Evolutionary conservation across 23 red algal species (phyloP).

Genomic region (Gracilaria caudata): DNA sequence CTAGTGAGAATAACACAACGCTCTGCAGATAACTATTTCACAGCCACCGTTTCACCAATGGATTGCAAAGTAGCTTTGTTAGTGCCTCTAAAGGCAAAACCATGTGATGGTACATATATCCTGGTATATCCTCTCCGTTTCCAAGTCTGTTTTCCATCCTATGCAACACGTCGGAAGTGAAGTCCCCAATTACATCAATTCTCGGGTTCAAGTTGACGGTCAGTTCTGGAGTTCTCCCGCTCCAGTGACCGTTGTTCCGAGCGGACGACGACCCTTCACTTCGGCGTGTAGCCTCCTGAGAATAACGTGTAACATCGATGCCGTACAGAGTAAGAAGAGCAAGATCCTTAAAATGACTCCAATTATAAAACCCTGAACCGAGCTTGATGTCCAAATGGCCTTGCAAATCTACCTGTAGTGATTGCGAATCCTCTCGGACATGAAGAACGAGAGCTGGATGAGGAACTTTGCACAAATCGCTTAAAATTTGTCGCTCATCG

Average conservation of each 20-base stretch:
- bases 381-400: constrained; percentile 59
- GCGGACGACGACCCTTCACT: constrained; percentile 3
- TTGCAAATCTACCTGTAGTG: constrained; percentile 18
- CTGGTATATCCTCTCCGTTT: constrained; percentile 42
- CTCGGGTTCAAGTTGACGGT: constrained; percentile 56
- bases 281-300: constrained; percentile 7
- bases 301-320: constrained; percentile 9
- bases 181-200: constrained; percentile 67
- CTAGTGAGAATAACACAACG: background rate
- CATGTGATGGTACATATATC: constrained; percentile 58
- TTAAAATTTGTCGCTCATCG: constrained; percentile 46
- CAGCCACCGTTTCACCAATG: constrained; percentile 7
- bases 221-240: constrained; percentile 5
- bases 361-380: constrained; percentile 64
- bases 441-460: constrained; percentile 33
- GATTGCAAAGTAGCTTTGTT: constrained; percentile 13
- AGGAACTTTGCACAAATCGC: constrained; percentile 61
- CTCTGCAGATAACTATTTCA: background rate
- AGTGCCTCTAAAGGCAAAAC: constrained; percentile 42
- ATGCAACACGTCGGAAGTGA: constrained; percentile 45
- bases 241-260: background rate
- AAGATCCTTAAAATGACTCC: constrained; percentile 50
- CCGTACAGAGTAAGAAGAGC: constrained; percentile 43
- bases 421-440: constrained; percentile 7
- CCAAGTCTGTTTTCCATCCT: constrained; percentile 27